Conservation (phyloP, 192 early-diverging fungal genomes). For the Coemansia sp. region DNA sequence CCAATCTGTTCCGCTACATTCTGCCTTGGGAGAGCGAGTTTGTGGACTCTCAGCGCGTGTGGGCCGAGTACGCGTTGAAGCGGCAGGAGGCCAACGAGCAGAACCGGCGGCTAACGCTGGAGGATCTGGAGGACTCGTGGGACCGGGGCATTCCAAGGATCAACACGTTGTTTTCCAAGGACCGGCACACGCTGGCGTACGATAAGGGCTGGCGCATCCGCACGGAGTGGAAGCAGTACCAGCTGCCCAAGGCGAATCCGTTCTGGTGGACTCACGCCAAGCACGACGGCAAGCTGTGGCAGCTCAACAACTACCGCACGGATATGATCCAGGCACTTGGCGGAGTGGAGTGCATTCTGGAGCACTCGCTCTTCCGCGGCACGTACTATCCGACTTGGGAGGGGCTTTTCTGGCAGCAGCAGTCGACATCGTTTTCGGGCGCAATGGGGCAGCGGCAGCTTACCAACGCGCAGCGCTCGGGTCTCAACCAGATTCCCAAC, state of each 20-base stretch:
- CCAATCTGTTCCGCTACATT: conserved; percentile 95
- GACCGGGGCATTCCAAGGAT: conserved; percentile 98
- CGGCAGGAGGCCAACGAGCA: conserved; percentile 94
- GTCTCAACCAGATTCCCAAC: conserved; percentile 99
- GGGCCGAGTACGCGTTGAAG: conserved; percentile 98
- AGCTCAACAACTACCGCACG: conserved; percentile 95
- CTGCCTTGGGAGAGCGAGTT: conserved; percentile 99
- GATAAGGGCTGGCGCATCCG: conserved; percentile 99
- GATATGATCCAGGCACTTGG: conserved; percentile 99
- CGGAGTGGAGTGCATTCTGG: conserved; percentile 97
- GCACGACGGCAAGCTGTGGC: conserved; percentile 90
- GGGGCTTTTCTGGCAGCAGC: conserved; percentile 96
- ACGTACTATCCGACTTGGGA: conserved; percentile 99
- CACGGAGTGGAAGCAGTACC: conserved; percentile 97
- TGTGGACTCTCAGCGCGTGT: conserved; percentile 96
- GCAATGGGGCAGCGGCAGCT: conserved; percentile 95
- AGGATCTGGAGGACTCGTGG: conserved; percentile 98
- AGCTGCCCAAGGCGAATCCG: conserved; percentile 90
- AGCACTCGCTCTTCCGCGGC: conserved; percentile 97
- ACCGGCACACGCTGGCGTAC: conserved; percentile 97
- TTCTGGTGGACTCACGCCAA: conserved; percentile 87
- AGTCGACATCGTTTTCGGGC: conserved; percentile 69
- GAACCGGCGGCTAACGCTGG: conserved; percentile 94
- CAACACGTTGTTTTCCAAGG: conserved; percentile 98
- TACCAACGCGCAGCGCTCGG: conserved; percentile 95